Conservation (phyloP, 2,329 filamentous ascomycete genomes). For the Dothistroma septosporum region DNA sequence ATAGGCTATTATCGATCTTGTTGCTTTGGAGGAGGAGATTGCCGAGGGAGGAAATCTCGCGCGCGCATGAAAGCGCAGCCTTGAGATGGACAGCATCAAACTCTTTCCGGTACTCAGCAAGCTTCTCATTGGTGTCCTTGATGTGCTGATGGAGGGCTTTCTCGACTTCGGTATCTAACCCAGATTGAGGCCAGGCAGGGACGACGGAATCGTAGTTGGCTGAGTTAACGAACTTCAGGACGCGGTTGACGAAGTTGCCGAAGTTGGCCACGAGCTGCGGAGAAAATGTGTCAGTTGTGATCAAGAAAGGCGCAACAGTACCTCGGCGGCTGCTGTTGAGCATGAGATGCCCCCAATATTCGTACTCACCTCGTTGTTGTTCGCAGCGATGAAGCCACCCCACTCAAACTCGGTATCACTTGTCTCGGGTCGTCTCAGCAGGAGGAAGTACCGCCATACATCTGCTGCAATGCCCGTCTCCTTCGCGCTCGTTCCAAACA, state of each 20-base stretch:
- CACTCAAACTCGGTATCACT: constrained; percentile 88
- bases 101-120: constrained; percentile 64
- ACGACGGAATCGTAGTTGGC: constrained; percentile 65
- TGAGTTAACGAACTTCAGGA: constrained; percentile 67
- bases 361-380: constrained; percentile 66
- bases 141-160: constrained; percentile 40
- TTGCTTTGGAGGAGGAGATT: constrained; percentile 59
- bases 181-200: constrained; percentile 40
- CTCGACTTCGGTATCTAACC: constrained; percentile 39
- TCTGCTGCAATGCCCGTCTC: constrained; percentile 79
- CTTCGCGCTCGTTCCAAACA: constrained; percentile 85
- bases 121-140: constrained; percentile 60
- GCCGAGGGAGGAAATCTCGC: constrained; percentile 62
- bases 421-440: constrained; percentile 79
- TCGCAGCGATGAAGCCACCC: constrained; percentile 74
- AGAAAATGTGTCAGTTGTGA: background rate
- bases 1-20: constrained; percentile 58
- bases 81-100: constrained; percentile 70
- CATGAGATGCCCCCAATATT: background rate
- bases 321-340: background rate
- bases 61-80: constrained; percentile 59
- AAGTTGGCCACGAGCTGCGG: constrained; percentile 66
- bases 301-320: background rate
- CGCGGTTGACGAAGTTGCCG: constrained; percentile 55
- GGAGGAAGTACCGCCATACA: constrained; percentile 90